Conservation (phyloP, 257 asterid species). For the Gynochthodes officinalis region DNA sequence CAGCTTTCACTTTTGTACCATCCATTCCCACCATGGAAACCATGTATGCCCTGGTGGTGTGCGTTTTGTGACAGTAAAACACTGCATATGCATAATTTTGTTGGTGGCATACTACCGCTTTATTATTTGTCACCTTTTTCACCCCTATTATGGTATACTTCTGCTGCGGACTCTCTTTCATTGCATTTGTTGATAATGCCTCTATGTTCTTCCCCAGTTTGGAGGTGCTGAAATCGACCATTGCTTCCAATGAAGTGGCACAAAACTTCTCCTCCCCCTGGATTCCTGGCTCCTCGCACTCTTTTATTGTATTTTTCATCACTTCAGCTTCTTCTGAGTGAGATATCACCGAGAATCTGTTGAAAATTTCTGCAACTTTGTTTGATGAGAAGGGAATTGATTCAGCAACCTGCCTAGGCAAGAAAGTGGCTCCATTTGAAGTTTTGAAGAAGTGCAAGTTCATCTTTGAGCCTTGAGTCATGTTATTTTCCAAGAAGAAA, state of each 20-base stretch:
- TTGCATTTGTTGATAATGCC: slow-evolving; percentile 53
- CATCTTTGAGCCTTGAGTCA: slow-evolving; percentile 44
- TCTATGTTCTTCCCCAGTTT: slow-evolving; percentile 40
- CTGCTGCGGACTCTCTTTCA: slow-evolving; percentile 21
- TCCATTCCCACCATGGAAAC: slow-evolving; percentile 46
- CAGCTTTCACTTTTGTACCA: slow-evolving; percentile 55
- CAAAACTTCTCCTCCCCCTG: slow-evolving; percentile 56
- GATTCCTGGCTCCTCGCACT: slow-evolving; percentile 45
- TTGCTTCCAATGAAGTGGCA: slow-evolving; percentile 66
- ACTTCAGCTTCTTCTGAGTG: slow-evolving; percentile 41
- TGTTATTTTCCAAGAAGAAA: slow-evolving; percentile 61
- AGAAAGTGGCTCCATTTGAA: slow-evolving; percentile 30
- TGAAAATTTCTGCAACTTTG: slow-evolving; percentile 42
- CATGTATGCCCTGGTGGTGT: slow-evolving; percentile 37
- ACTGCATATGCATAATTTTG: slow-evolving; percentile 59
- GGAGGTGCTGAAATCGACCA: slow-evolving; percentile 64
- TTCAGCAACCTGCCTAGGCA: slow-evolving; percentile 57
- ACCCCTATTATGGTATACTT: slow-evolving; percentile 34
- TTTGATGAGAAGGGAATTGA: slow-evolving; percentile 61
- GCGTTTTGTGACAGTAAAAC: slow-evolving; percentile 68
- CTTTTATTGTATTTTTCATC: slow-evolving; percentile 42
- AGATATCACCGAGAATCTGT: slow-evolving; percentile 37
- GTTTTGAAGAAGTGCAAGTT: slow-evolving; percentile 46
- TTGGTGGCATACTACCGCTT: slow-evolving; percentile 66
- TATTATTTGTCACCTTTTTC: slow-evolving; percentile 30